Evolutionary conservation across 2,329 filamentous ascomycete genomes (phyloP).

Genomic region (Penicillium sp.): DNA sequence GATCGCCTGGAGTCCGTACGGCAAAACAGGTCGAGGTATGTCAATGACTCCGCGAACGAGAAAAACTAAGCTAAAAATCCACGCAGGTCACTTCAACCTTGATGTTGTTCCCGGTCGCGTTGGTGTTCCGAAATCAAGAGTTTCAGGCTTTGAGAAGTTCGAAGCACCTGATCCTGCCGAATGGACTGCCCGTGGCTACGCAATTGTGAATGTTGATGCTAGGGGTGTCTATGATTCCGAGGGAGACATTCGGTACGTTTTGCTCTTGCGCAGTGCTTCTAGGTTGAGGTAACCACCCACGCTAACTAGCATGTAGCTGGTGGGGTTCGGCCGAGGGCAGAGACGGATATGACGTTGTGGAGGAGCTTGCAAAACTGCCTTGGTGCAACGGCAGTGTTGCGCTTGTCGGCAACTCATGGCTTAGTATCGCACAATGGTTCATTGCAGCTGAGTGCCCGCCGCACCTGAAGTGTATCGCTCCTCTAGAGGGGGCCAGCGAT

Average conservation of each 20-base stretch:
- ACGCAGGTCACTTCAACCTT: slow-evolving; percentile 1
- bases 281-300: neutral
- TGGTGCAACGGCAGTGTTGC: slow-evolving; percentile 25
- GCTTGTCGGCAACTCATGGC: slow-evolving; percentile 17
- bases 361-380: slow-evolving; percentile 18
- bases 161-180: slow-evolving; percentile 30
- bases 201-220: slow-evolving; percentile 32
- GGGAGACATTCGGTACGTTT: slow-evolving; percentile 15
- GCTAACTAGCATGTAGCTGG: slow-evolving; percentile 3
- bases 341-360: slow-evolving; percentile 28
- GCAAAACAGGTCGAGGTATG: slow-evolving; percentile 24
- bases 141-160: neutral
- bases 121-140: neutral
- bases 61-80: rapidly evolving
- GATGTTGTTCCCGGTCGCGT: neutral
- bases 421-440: slow-evolving; percentile 15
- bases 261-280: neutral
- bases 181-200: slow-evolving; percentile 30
- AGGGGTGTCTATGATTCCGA: slow-evolving; percentile 30
- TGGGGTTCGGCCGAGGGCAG: slow-evolving; percentile 11
- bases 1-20: slow-evolving; percentile 28
- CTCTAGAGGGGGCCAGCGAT: slow-evolving; percentile 22
- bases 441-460: slow-evolving; percentile 10
- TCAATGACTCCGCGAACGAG: slow-evolving; percentile 2
- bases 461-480: slow-evolving; percentile 23